A percentile compares a stretch with the other conserved stretches of the same genome.
These are phyloP conservation scores for Naganishia vishniacii DNA, from an alignment of 768 basidiomycete genomes.

Conservation along the genomic window DNA sequence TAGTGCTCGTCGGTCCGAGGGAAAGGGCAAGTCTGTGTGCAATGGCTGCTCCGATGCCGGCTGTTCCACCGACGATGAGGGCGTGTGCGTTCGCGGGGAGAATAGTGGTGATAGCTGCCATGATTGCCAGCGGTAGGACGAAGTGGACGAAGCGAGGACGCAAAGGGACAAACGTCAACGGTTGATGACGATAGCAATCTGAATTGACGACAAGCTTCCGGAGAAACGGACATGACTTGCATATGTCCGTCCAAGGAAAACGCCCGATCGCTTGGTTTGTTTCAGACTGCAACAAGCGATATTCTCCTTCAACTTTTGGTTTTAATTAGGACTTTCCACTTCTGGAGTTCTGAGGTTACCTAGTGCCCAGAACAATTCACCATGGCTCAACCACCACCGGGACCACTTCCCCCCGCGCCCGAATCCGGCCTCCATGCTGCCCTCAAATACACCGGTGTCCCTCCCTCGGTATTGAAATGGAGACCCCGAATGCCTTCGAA, in stretches of 20 bases:
- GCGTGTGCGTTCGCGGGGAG: slow-evolving; percentile 19
- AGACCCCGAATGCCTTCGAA: slow-evolving; percentile 80
- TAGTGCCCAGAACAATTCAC: no score
- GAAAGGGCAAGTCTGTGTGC: slow-evolving; percentile 17
- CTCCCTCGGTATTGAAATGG: slow-evolving; percentile 72
- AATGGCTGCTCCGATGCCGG: slow-evolving; percentile 25
- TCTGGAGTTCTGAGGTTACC: no score
- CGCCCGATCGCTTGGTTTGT: not conserved
- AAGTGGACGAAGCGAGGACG: not conserved
- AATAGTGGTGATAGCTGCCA: slow-evolving; percentile 7
- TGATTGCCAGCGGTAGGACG: not conserved
- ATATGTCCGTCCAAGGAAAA: slow-evolving; percentile 4
- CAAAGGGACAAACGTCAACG: no score
- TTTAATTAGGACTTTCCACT: no score
- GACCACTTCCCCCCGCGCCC: not conserved
- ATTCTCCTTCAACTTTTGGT: no score
- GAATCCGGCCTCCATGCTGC: slow-evolving; percentile 10
- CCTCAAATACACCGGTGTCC: slow-evolving; percentile 54
- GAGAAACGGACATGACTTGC: not conserved
- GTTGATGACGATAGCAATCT: not conserved
- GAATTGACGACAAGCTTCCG: no score
- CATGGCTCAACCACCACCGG: slow-evolving; percentile 2
- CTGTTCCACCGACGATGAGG: slow-evolving; percentile 22
- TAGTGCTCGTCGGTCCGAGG: not conserved
- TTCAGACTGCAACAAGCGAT: not conserved